Evolutionary conservation across 805 yeast species (phyloP), one percentile per base, ranked within the genome.

Genomic region (Pichia scutulata): DNA sequence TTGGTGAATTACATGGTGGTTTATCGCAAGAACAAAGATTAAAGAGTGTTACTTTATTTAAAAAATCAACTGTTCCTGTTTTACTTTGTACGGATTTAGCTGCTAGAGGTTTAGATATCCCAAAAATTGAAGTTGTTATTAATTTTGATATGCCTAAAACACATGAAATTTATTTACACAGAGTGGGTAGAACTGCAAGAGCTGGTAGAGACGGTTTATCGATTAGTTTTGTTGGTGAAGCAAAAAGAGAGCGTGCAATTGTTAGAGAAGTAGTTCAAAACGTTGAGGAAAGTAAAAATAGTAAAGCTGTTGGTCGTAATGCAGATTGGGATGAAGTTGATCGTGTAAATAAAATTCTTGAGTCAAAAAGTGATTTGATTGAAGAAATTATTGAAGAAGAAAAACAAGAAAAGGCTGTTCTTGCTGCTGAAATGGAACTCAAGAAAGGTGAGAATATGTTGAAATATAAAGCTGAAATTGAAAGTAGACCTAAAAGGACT

Each of bases 111-210:
- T 77, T 93, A 65, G 99, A 93, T 85, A 93, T 93, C 63, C 98
- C 98, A 54, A 92, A 92, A 70, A 90, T 93, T 65, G 98, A 90
- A 66, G 82, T 85, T 52, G 99, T 93, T 44, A 78, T 93, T 62
- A 93, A 93, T 70, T 93, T 76, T 67, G 99, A 93, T 64, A 88
- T 93, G 95, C 99, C 99, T 46, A 87, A 88, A 66, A 75, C 86
- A 28, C 84, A 86, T 61, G 99, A 93, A 57, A 78, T 92, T 39
- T 93, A 93, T 67, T 74, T 93, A 61, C 99, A 93, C 71, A 86
- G 99, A 75, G 97, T 93, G 53, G 99, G 99, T 70, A 87, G 99
- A 77, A 93, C 98, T 49, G 99, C 99, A 10, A 88, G 99, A 80
- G 99, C 97, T 47, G 98, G 98, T 21, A 81, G 98, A 70, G 88